A percentile compares a stretch with the other conserved stretches of the same genome.
Evolutionary conservation across 202 grass and related monocot species (phyloP).

Genomic region (Miscanthus sacchariflorus): DNA sequence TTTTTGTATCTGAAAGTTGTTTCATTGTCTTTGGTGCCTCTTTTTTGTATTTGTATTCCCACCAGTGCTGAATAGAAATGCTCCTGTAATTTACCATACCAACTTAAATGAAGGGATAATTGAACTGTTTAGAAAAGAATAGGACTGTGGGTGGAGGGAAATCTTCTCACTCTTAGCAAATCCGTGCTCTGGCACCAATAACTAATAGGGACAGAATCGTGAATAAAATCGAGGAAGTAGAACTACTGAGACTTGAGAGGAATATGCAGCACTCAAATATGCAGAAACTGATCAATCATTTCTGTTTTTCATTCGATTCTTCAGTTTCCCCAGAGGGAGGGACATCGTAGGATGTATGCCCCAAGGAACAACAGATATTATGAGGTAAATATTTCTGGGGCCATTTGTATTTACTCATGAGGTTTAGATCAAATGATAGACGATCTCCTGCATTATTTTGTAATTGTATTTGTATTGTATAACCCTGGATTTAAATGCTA

Average conservation of each 20-base stretch:
- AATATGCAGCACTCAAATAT: slow-evolving; percentile 27
- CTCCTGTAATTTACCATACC: slow-evolving; percentile 16
- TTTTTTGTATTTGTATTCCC: background rate
- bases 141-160: slow-evolving; percentile 10
- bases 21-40: background rate
- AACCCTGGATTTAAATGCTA: slow-evolving; percentile 3
- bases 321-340: slow-evolving; percentile 56
- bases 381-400: slow-evolving; percentile 50
- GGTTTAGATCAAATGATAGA: slow-evolving; percentile 8
- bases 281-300: slow-evolving; percentile 39
- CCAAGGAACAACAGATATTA: slow-evolving; percentile 19
- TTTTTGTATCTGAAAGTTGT: background rate
- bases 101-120: slow-evolving; percentile 11
- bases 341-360: background rate
- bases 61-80: background rate
- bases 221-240: slow-evolving; percentile 1
- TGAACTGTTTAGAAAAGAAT: background rate
- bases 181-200: background rate
- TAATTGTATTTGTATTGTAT: background rate
- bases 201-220: background rate
- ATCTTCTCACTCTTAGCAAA: slow-evolving; percentile 20
- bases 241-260: background rate
- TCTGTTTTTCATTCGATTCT: slow-evolving; percentile 44
- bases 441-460: slow-evolving; percentile 17
- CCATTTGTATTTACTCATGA: background rate